Conservation (phyloP, 1,284 basidiomycete genomes). For the Moesziomyces parantarcticus region DNA sequence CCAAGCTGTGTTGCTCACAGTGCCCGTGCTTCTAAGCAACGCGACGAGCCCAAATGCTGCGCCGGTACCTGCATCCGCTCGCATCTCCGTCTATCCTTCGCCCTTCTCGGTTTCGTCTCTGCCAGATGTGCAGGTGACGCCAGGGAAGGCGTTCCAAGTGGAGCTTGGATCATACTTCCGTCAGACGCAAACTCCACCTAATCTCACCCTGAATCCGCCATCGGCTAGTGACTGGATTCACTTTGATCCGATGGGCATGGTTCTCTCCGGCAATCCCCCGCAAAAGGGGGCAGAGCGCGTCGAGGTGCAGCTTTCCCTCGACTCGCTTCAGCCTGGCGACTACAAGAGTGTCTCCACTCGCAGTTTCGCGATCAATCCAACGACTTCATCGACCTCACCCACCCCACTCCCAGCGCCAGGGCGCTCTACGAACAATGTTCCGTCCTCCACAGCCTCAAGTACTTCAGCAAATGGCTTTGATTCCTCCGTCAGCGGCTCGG, state of each 20-base stretch:
- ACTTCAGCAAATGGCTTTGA: constrained; percentile 18
- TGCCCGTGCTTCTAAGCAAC: constrained; percentile 74
- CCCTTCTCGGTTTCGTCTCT: constrained; percentile 25
- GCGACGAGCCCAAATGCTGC: constrained; percentile 5
- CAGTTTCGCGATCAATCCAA: constrained; percentile 20
- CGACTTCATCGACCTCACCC: constrained; percentile 7
- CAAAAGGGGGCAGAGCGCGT: constrained; percentile 12
- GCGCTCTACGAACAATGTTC: not conserved
- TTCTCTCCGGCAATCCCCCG: constrained; percentile 64
- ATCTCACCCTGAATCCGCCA: constrained; percentile 20
- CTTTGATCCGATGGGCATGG: constrained; percentile 66
- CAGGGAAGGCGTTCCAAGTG: constrained; percentile 35
- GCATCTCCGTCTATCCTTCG: constrained; percentile 55
- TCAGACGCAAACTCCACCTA: constrained; percentile 4
- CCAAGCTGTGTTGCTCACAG: constrained; percentile 61
- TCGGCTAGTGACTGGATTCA: constrained; percentile 68
- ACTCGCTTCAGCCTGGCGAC: constrained; percentile 1
- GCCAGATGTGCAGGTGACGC: constrained; percentile 30
- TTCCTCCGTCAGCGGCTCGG: constrained; percentile 11
- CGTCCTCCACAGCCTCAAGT: not conserved
- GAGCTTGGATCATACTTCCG: constrained; percentile 38
- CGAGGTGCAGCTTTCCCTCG: constrained; percentile 20
- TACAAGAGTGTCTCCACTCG: constrained; percentile 12
- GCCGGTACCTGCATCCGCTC: constrained; percentile 40
- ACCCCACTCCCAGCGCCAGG: constrained; percentile 21